Conservation (phyloP, 306 rosid species). For the Calophaca sinica region DNA sequence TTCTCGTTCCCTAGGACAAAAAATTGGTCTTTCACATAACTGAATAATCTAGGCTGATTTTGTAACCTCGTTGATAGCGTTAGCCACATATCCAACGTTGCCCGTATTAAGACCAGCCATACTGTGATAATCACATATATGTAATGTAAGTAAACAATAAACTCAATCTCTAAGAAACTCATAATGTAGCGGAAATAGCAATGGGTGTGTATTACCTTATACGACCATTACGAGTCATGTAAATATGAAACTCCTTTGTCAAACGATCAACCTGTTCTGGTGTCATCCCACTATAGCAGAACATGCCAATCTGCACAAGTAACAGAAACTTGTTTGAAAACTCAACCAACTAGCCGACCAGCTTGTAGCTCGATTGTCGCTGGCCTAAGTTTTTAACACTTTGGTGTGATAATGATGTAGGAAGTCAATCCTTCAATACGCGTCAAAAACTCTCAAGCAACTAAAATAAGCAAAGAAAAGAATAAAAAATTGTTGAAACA, state of each 20-base stretch:
- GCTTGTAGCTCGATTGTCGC: neutral
- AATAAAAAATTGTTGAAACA: constrained; percentile 4
- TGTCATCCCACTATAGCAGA: constrained; percentile 92
- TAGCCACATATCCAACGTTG: constrained; percentile 81
- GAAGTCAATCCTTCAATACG: neutral
- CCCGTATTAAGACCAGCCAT: constrained; percentile 94
- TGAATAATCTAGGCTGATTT: constrained; percentile 58
- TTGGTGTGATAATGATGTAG: constrained; percentile 13
- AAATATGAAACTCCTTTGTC: constrained; percentile 84
- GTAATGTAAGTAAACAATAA: constrained; percentile 21
- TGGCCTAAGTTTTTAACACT: constrained; percentile 2
- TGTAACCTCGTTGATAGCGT: constrained; percentile 90
- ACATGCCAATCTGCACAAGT: constrained; percentile 82
- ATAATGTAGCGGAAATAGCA: neutral
- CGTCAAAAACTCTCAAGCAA: neutral
- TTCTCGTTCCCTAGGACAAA: constrained; percentile 16
- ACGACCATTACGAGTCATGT: constrained; percentile 94
- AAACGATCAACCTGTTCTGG: constrained; percentile 93
- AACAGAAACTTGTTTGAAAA: constrained; percentile 21
- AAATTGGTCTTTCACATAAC: neutral
- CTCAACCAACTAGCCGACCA: neutral
- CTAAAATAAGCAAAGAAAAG: neutral
- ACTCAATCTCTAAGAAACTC: neutral
- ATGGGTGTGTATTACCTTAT: constrained; percentile 64
- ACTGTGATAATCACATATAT: constrained; percentile 53